phyloP scores from a whole-genome alignment of 306 rosid genomes.

The Crataegus laevigata region DNA sequence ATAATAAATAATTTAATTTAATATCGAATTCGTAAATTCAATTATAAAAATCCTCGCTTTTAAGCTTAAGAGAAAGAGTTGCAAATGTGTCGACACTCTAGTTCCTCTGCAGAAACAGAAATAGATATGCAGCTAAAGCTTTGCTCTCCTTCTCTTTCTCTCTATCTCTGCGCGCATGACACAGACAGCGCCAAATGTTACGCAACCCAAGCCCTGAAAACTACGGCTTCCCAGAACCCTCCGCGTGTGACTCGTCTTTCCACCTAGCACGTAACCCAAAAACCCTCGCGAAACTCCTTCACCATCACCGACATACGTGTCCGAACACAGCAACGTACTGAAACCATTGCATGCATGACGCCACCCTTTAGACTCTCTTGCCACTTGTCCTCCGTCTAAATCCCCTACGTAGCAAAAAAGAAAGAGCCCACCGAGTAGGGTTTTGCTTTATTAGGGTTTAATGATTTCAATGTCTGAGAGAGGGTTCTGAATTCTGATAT shows the following conservation, averaged over 20 bases:
- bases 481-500: not conserved
- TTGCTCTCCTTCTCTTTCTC: not conserved
- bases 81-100: not conserved
- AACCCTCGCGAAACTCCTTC: not conserved
- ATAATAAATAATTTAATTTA: accelerated
- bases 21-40: too few species aligned
- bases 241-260: not conserved
- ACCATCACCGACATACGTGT: not conserved
- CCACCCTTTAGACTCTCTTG: not conserved
- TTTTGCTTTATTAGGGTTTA: not conserved
- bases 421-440: not conserved
- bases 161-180: not conserved
- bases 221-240: not conserved
- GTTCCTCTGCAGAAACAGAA: not conserved
- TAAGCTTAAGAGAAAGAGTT: not conserved
- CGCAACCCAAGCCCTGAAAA: not conserved
- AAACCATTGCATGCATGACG: not conserved
- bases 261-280: not conserved
- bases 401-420: not conserved
- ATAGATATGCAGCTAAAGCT: not conserved
- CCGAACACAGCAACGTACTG: not conserved
- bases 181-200: not conserved
- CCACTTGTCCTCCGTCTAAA: not conserved
- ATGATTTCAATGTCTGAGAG: not conserved
- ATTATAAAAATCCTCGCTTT: too few species aligned